Evolutionary conservation across 176 grass and related monocot genomes (phyloP).

Genomic region (Cenchrus fungigraminus): DNA sequence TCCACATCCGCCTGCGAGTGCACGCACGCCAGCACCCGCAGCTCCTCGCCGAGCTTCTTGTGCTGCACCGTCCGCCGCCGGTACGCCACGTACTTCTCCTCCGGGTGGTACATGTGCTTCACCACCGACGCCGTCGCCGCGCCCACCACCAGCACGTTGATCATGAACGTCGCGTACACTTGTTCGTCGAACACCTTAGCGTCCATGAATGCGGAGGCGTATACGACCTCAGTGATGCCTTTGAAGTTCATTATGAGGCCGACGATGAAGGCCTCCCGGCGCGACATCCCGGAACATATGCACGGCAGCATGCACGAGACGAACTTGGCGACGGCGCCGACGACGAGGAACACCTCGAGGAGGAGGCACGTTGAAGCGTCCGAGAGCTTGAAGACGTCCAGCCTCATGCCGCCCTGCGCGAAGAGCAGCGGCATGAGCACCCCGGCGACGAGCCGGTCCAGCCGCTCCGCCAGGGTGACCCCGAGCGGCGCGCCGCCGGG

Average conservation of each 20-base stretch:
- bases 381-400: conserved; percentile 39
- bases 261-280: conserved; percentile 47
- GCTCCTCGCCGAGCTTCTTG: conserved; percentile 60
- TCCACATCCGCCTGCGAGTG: conserved; percentile 68
- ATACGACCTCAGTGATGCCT: conserved; percentile 68
- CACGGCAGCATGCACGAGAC: conserved; percentile 46
- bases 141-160: conserved; percentile 55
- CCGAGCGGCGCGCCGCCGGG: conserved; percentile 84
- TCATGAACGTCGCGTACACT: conserved; percentile 57
- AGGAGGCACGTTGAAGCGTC: conserved; percentile 33
- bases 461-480: conserved; percentile 62
- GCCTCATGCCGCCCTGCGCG: conserved; percentile 55
- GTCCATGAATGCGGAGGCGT: conserved; percentile 45
- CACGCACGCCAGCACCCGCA: conserved; percentile 68
- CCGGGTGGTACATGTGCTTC: conserved; percentile 74
- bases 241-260: conserved; percentile 89
- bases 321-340: conserved; percentile 57
- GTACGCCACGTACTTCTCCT: conserved; percentile 72
- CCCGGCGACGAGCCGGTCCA: conserved; percentile 70
- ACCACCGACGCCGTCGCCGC: conserved; percentile 45
- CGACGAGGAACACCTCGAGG: conserved; percentile 50
- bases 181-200: conserved; percentile 42
- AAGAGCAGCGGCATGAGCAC: conserved; percentile 75
- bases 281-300: conserved; percentile 57
- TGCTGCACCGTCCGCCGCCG: conserved; percentile 65